Percentiles rank a stretch among this genome's conserved stretches.
Conservation (phyloP, 441 rosid species). For the Syzygium malaccense region DNA sequence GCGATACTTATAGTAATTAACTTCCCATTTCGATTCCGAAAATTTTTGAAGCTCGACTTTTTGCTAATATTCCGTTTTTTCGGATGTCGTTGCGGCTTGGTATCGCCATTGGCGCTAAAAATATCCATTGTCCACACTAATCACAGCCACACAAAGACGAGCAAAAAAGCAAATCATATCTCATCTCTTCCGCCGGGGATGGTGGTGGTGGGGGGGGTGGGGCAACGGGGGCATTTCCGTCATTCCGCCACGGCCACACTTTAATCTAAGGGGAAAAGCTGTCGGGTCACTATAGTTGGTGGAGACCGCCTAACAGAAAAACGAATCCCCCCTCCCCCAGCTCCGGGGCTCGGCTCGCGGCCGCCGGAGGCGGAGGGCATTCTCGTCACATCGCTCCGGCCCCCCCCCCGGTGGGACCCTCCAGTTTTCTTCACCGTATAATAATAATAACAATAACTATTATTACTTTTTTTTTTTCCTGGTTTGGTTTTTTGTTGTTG, state of each 20-base stretch:
- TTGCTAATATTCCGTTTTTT: background rate
- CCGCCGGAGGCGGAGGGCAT: background rate
- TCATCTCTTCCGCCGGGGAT: background rate
- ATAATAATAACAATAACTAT: background rate
- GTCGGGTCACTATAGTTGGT: background rate
- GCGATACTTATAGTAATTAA: rapidly evolving
- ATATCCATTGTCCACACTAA: background rate
- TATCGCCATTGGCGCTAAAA: background rate
- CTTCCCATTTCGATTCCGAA: background rate
- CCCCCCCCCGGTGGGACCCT: background rate
- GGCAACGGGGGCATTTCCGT: background rate
- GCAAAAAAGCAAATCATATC: background rate
- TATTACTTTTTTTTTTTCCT: background rate
- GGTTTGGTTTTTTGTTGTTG: background rate
- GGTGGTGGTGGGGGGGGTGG: background rate
- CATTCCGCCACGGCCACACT: background rate
- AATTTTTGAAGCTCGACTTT: background rate
- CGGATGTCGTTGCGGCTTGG: background rate
- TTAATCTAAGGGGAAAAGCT: background rate
- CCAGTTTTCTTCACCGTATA: background rate
- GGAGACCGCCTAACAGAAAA: background rate
- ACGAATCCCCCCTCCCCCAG: background rate
- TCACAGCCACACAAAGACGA: background rate
- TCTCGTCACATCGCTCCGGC: background rate
- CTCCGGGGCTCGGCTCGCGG: background rate